Base-by-base conservation (phyloP, 139 green algal genomes). In the Coccomyxa sp. region DNA sequence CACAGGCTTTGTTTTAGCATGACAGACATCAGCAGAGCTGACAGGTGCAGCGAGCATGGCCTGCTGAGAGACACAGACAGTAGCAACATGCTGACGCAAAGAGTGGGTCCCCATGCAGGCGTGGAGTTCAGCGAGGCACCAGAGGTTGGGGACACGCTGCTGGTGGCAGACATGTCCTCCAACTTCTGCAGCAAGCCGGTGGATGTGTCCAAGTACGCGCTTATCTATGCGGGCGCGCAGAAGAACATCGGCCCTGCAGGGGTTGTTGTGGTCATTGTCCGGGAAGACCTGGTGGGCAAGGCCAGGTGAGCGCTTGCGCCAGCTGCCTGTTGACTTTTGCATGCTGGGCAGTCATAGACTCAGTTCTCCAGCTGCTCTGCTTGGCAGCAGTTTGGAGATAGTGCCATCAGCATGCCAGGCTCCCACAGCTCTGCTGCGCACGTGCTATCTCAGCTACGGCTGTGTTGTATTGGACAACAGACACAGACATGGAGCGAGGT, bases 201-300 rank as follows among this genome's bases (percentile, higher is more conserved):
- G 70, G 96, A 99, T 81, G 96, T 99, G 64, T 84, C 78, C 81
- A 98, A 99, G 88, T 97, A 93, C 74, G 94, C 89, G 82, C 74
- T 99, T 38, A 98, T 99, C 86, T 99, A 99, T 81, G 96, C 94
- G 24, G 96, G 96, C 40, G 96, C 94, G 0, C 96, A 99, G 91
- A 99, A 99, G 93, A 99, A 99, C 85, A 91, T 99, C 39, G 96
- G 96, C 50, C 92, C 93, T 1, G 87, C 96, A 0, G 97, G 97
- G 31, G 91, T 97, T 12, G 97, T 94, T 16, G 94, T 99, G 27
- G 96, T 94, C 71, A 99, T 99, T 76, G 87, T 98, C 2, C 84
- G 95, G 22, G 93, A 99, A 33, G 97, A 99, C 87, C 88, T 99
- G 54, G 73, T 99, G 0, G 94, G 95, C 77, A 88, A 94, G 29